Evolutionary conservation across 257 asterid genomes (phyloP), one percentile per base, ranked within the genome.

Genomic region (Scutellaria galericulata): DNA sequence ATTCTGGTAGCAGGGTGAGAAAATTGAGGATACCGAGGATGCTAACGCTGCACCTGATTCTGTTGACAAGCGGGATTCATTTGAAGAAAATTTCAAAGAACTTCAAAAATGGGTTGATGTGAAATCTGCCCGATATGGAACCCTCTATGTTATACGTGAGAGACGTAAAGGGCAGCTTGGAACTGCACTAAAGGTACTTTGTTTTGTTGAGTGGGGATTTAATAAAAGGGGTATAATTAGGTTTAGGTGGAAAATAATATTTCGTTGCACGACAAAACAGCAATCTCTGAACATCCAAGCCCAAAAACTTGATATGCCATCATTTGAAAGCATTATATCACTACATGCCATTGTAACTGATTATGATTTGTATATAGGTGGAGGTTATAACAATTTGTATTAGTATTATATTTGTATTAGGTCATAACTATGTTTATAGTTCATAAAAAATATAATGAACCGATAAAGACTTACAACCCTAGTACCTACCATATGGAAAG

Each of bases 81-180:
- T 89, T 76, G 96, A 89, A 75, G 89, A 91, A 79, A 91, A 89
- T 82, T 91, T 94, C 78, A 91, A 88, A 79, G 93, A 94, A 84
- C 91, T 94, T 74, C 84, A 78, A 79, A 89, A 89, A 78, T 91
- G 97, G 99, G 97, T 81, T 44, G 96, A 91, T 71, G 81, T 89
- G 45, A 94, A 88, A 77, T 88, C 97, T 31, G 73, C 95, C 24
- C 83, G 76, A 68, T 89, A 86, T 70, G 96, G 97, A 37, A 84
- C 86, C 60, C 95, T 94, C 65, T 82, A 53, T 18, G 91, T 94
- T 52, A 78, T 80, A 27, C 87, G 82, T 6, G 99, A 91, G 84
- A 89, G 89, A 55, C 92, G 92, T 46, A 77, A 81, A 71, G 91
- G 92, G 46, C 87, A 90, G 63, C 87, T 89, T 35, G 99, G 99